A percentile compares a stretch with the other conserved stretches of the same genome.
phyloP scores from a whole-genome alignment of 2,329 filamentous ascomycete species.

The Ophiostoma novo-ulmi region DNA sequence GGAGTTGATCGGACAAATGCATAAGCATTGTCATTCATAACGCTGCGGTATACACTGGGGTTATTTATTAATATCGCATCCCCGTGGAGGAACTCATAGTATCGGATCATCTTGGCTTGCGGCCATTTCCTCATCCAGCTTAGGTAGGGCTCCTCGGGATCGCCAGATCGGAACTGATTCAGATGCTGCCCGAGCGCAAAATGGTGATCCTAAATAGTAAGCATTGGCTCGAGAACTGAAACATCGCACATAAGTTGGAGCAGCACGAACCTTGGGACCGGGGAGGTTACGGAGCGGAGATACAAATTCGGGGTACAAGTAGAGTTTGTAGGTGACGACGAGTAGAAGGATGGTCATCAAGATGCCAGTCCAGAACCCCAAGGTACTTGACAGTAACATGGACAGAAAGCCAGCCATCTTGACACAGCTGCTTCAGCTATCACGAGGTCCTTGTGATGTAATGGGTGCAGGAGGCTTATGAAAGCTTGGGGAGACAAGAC shows the following conservation, averaged over 20 bases:
- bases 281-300: constrained; percentile 20
- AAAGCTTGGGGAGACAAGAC: too few species aligned
- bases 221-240: background rate
- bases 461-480: too few species aligned
- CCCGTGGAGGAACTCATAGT: constrained; percentile 34
- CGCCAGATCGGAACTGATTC: constrained; percentile 20
- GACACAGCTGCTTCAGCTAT: background rate
- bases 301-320: constrained; percentile 16
- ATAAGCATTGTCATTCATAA: constrained; percentile 40
- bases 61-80: constrained; percentile 39
- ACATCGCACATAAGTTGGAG: background rate
- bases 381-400: too few species aligned
- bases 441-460: too few species aligned
- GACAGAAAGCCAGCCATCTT: background rate
- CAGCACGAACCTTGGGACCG: constrained; percentile 3
- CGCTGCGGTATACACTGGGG: constrained; percentile 35
- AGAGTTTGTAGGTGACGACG: background rate
- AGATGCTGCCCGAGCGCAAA: constrained; percentile 23
- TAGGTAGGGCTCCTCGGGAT: constrained; percentile 24
- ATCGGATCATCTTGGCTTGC: constrained; percentile 36
- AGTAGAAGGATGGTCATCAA: background rate
- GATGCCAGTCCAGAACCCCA: background rate
- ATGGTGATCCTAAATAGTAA: constrained; percentile 22
- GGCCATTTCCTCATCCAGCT: constrained; percentile 24
- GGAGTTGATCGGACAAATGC: constrained; percentile 37